These are phyloP conservation scores for Alternaria triticimaculans DNA, from an alignment of 2,329 filamentous ascomycete genomes.

Conservation along the genomic window DNA sequence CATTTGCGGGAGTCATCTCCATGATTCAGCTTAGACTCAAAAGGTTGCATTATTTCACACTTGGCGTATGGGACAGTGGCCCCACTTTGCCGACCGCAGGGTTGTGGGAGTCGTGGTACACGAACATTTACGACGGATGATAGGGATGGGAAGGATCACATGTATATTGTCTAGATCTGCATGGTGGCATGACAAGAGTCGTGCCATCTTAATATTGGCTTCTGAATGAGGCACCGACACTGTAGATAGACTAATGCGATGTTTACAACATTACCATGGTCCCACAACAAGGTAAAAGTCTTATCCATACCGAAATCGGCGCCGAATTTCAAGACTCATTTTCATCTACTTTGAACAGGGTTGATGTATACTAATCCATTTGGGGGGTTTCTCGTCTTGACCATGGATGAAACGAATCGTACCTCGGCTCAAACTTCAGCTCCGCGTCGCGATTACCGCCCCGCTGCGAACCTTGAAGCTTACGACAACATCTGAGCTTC, in stretches of 20 bases:
- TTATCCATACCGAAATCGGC: conserved; percentile 3
- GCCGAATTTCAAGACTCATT: not conserved
- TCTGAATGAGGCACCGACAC: conserved; percentile 8
- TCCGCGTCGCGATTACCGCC: conserved; percentile 36
- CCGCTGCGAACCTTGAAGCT: conserved; percentile 28
- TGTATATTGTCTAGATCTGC: conserved; percentile 18
- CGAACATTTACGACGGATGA: conserved; percentile 23
- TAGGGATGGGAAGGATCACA: conserved; percentile 14
- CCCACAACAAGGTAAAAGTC: not conserved
- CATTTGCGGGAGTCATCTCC: conserved; percentile 46
- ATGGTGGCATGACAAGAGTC: conserved; percentile 10
- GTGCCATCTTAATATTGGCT: conserved; percentile 17
- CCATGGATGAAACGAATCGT: conserved; percentile 29
- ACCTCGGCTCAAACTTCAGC: conserved; percentile 41
- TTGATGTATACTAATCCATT: conserved; percentile 1
- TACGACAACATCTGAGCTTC: conserved; percentile 7
- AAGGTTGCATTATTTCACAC: conserved; percentile 27
- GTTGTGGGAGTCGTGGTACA: conserved; percentile 7
- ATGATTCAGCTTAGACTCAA: conserved; percentile 38
- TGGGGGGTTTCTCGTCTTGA: conserved; percentile 16
- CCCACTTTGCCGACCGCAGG: conserved; percentile 5
- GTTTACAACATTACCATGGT: not conserved
- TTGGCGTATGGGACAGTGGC: conserved; percentile 22
- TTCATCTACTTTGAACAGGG: not conserved
- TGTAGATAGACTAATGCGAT: conserved; percentile 25